Conservation (phyloP, 2,329 filamentous ascomycete species). For the Cercospora citrullina region DNA sequence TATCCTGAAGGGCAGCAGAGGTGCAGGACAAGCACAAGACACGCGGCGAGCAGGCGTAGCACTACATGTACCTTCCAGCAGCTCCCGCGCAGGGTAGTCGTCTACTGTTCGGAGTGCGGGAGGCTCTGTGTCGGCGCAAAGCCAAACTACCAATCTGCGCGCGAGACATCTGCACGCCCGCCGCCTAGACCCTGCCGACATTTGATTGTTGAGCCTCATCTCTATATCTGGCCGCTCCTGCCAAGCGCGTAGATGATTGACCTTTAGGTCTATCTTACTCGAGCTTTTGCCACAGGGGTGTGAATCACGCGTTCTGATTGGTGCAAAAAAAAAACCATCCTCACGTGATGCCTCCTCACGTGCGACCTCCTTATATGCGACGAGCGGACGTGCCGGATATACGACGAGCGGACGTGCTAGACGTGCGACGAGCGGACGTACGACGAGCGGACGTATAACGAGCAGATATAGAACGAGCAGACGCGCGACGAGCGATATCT, state of each 20-base stretch:
- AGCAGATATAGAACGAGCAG: too few species aligned
- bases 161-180: constrained; percentile 4
- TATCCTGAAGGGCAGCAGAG: neutral
- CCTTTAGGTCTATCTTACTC: too few species aligned
- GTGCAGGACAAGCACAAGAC: neutral
- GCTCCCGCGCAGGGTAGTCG: neutral
- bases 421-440: too few species aligned
- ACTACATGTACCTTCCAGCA: neutral
- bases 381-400: too few species aligned
- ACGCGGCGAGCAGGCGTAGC: neutral
- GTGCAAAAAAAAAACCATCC: too few species aligned
- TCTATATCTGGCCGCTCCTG: constrained; percentile 1
- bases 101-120: neutral
- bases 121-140: neutral
- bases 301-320: too few species aligned
- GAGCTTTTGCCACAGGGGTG: too few species aligned
- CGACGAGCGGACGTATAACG: too few species aligned
- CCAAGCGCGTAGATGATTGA: neutral
- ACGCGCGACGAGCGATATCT: too few species aligned
- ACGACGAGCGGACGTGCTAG: too few species aligned
- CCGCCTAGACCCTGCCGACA: neutral
- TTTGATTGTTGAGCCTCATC: constrained; percentile 3
- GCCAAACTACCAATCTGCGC: neutral
- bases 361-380: too few species aligned
- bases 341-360: too few species aligned